Evolutionary conservation across 192 early-diverging fungal species (phyloP), one percentile per base, ranked within the genome.

Genomic region (Podochytrium sp.): DNA sequence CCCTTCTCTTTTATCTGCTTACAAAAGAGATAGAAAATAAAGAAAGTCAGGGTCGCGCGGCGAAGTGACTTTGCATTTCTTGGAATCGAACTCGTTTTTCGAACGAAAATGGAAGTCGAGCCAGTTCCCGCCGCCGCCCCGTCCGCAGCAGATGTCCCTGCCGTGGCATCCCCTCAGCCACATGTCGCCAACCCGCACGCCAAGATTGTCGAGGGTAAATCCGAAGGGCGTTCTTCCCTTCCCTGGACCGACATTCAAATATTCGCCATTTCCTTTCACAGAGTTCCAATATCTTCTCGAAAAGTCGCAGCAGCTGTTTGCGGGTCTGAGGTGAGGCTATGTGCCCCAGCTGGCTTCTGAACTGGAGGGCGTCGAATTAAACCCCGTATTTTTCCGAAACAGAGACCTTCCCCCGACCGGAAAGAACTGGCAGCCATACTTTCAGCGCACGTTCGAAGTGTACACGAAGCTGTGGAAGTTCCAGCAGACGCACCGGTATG

Each of bases 401-500:
- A 95, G 94, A 70, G 94, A 95, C 67, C 80, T 95, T 18, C 93
- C 94, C 20, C 93, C 92, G 1, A 95, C 94, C 0, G 94, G 94
- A 63, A 84, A 89, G 65, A 90, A 90, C 80, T 94, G 92, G 92
- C 86, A 89, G 78, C 88, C 91, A 25, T 95, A 98, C 80, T 99
- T 99, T 73, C 93, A 97, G 83, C 87, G 94, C 61, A 98, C 97
- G 6, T 99, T 99, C 74, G 96, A 98, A 80, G 93, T 98, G 2
- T 99, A 96, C 79, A 96, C 96, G 7, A 93, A 92, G 86, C 83
- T 99, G 3, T 99, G 97, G 97, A 92, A 93, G 80, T 97, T 95
- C 74, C 97, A 99, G 74, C 95, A 93, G 78, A 81, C 87, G 69
- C 90, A 99, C 78, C 88, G 96, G 92, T 91, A 56, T 10, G 60